Base-by-base conservation (phyloP, 2,329 filamentous ascomycete species). In the Scytalidium sp. region DNA sequence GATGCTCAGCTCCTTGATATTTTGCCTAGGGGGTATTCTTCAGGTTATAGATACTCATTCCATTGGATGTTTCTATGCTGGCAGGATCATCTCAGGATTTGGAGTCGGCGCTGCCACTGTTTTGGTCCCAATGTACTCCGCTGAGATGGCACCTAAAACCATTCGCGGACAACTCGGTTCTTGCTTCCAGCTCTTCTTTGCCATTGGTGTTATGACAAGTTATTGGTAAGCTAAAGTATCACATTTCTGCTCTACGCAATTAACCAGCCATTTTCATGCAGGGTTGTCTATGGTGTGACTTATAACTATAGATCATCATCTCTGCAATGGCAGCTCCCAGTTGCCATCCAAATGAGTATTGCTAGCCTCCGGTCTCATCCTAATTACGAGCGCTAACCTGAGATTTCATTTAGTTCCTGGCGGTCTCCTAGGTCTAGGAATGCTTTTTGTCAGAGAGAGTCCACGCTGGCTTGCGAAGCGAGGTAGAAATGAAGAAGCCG, bases 401-500 rank as follows among this genome's bases (percentile, higher is more conserved):
- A 29, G 7, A 29, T 29, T 29, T 29, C 25, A 13, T 8, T 29
- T 29, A 6, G 63, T 88, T 2, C 84, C 84, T 0, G 81, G 83
- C 3, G 58, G 81, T 4, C 67, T 85, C 20, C 74, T 87, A 3
- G 74, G 83, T 53, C 46, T 69, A 40, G 75, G 79, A 57, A 87
- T 87, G 79, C 62, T 80, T 2, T 66, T 85, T 43, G 83, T 80
- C 71, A 78, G 80, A 59, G 84, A 87, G 59, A 84, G 80, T 0
- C 83, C 83, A 3, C 75, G 84, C 43, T 87, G 80, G 73, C 74
- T 86, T 3, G 84, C 83, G 19, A 81, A 81, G 50, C 74, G 79
- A 60, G 82, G 86, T 60, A 73, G 76, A 41, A 85, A 82, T 81
- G 83, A 87, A 54, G 75, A 84, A 49, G 79, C 83, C 13, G 78